phyloP scores from a whole-genome alignment of 306 rosid species.

The Ceratonia siliqua region DNA sequence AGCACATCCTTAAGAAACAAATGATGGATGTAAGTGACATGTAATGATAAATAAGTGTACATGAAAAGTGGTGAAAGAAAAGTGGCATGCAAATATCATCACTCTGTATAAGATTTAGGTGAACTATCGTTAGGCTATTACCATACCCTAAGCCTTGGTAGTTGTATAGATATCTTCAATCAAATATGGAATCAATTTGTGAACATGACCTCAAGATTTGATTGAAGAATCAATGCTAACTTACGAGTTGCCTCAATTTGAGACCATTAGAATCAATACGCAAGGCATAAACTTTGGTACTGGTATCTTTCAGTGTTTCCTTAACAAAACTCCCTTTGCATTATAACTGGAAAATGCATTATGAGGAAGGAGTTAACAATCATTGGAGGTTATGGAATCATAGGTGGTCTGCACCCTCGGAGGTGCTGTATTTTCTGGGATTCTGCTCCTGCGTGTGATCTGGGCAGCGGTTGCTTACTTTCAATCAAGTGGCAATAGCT shows the following conservation, averaged over 20 bases:
- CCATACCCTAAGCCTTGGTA: not conserved
- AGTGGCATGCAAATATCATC: not conserved
- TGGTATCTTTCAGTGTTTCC: conserved; percentile 2
- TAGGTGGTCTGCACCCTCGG: conserved; percentile 75
- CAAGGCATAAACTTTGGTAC: conserved; percentile 13
- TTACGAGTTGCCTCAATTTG: conserved; percentile 10
- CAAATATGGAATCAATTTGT: not conserved
- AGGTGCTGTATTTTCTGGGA: conserved; percentile 62
- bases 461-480: conserved; percentile 66
- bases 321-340: not conserved
- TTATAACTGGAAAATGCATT: conserved; percentile 1
- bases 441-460: conserved; percentile 61
- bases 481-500: conserved; percentile 57
- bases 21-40: conserved; percentile 17
- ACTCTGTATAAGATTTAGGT: not conserved
- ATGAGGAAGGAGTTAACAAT: conserved; percentile 3
- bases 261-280: not conserved
- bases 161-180: conserved; percentile 11
- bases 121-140: conserved; percentile 8
- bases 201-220: not conserved
- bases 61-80: not conserved
- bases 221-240: conserved; percentile 2
- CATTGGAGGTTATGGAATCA: conserved; percentile 23
- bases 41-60: not conserved
- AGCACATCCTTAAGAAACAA: not conserved